Percentiles rank a stretch among this genome's conserved stretches.
Conservation (phyloP, 1,139 yeast genomes). For the Pichia sp. region DNA sequence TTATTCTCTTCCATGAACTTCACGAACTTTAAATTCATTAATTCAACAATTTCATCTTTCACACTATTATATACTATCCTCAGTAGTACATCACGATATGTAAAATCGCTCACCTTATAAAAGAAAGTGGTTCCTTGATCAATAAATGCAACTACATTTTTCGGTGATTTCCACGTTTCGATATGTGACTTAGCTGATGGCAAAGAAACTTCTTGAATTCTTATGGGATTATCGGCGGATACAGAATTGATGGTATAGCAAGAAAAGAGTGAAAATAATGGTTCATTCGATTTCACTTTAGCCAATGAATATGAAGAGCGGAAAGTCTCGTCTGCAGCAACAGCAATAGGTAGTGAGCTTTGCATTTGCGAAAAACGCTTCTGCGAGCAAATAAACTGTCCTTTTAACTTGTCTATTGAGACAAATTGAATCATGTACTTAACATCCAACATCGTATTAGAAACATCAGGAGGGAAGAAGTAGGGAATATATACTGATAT, state of each 20-base stretch:
- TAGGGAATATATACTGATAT: slow-evolving; percentile 26
- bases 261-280: slow-evolving; percentile 42
- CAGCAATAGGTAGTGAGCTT: slow-evolving; percentile 54
- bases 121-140: slow-evolving; percentile 69
- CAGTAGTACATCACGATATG: slow-evolving; percentile 41
- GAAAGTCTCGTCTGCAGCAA: slow-evolving; percentile 74
- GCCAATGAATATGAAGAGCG: slow-evolving; percentile 36
- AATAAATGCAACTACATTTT: slow-evolving; percentile 45
- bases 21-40: slow-evolving; percentile 22
- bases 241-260: slow-evolving; percentile 66
- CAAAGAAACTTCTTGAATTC: slow-evolving; percentile 46
- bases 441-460: slow-evolving; percentile 23
- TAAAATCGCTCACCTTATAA: slow-evolving; percentile 43
- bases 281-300: background rate
- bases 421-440: slow-evolving; percentile 15
- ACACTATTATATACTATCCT: slow-evolving; percentile 44
- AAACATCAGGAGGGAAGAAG: slow-evolving; percentile 33
- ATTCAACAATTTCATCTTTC: slow-evolving; percentile 39
- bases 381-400: slow-evolving; percentile 14
- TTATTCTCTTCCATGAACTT: slow-evolving; percentile 7
- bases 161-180: slow-evolving; percentile 30
- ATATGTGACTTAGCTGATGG: slow-evolving; percentile 28
- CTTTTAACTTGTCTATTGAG: slow-evolving; percentile 4
- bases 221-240: slow-evolving; percentile 47
- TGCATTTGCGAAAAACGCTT: slow-evolving; percentile 36